Evolutionary conservation across 2,329 filamentous ascomycete genomes (phyloP), one percentile per base, ranked within the genome.

Genomic region (Neonectria sp.): DNA sequence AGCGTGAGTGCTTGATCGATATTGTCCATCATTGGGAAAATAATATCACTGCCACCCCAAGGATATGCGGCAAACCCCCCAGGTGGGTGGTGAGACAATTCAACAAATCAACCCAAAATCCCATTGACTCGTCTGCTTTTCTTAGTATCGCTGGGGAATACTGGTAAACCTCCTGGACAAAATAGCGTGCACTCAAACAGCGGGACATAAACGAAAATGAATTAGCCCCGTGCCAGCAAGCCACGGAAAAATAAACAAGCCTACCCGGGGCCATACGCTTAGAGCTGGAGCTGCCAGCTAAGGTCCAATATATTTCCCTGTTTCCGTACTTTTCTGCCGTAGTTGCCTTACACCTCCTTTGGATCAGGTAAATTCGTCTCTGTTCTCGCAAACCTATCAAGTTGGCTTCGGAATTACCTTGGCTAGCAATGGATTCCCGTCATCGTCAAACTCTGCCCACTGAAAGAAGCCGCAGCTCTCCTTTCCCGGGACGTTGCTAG

Each of bases 401-500:
- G 51, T 25, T 5, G 2, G n/a, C 31, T 59, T 60, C 13, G 40
- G n/a, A 1, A 25, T 8, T 5, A 1, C 29, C 37, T 65, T 73
- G 17, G 57, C 64, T 4, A 57, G 67, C 17, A 65, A 83, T 0
- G 95, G 95, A 72, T 93, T 90, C 1, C 95, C 95, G 78, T 98
- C 92, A 40, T 97, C 91, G 73, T 95, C 91, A 80, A 97, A 97
- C 60, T 91, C 88, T 0, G 93, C 94, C 95, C 95, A 97, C 68
- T 93, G 86, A 73, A 97, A 97, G 75, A 92, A 96, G 0, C 87
- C 84, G 76, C 95, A 97, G 6, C 88, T 90, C 45, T 90, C 82
- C 81, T 86, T 91, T 53, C 89, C 92, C 0, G 92, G 91, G 2
- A 91, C 86, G 75, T 91, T 93, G 7, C 91, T 90, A 0, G 90